Evolutionary conservation across 2,329 filamentous ascomycete species (phyloP), one percentile per base, ranked within the genome.

Genomic region (Arthroderma sp.): DNA sequence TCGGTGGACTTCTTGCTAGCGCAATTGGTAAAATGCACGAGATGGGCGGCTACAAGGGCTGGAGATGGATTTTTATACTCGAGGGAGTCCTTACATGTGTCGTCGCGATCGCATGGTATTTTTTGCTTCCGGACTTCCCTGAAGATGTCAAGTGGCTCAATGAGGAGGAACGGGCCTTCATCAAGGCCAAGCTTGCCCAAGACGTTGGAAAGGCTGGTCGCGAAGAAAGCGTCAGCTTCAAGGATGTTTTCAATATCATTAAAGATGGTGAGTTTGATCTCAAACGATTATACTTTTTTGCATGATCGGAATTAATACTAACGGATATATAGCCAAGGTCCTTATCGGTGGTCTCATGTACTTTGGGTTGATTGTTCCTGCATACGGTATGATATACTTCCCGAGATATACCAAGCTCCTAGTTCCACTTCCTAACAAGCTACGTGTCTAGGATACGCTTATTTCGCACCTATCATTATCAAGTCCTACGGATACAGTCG

Each of bases 341-440:
- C 75, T 84, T 54, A 61, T 86, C 9, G 83, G 81, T 38, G 82
- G 81, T 0, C 71, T 87, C 60, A 87, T 87, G 82, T 89, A 88
- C 63, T 80, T 88, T 54, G 83, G 83, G 7, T 70, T 87, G 48
- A 78, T 87, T 52, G 81, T 88, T 1, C 81, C 83, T 0, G 82
- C 81, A 4, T 87, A 86, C 58, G 73, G 80, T 54, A 49, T 40
- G 54, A 50, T 29, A 1, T 37, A 3, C 22, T 29, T 33, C 36
- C 9, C 30, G 28, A 22, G 5, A 9, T 38, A 5, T n/a, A n/a
- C 29, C 39, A 22, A 22, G 15, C 15, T 43, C n/a, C 41, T 52
- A 29, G 32, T 34, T 36, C 48, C 33, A 5, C 9, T 28, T 11
- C 29, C 33, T 22, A 42, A 46, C 40, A 39, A 44, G 45, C 40